phyloP scores from a whole-genome alignment of 768 basidiomycete genomes.

The Boletus reticuloceps region DNA sequence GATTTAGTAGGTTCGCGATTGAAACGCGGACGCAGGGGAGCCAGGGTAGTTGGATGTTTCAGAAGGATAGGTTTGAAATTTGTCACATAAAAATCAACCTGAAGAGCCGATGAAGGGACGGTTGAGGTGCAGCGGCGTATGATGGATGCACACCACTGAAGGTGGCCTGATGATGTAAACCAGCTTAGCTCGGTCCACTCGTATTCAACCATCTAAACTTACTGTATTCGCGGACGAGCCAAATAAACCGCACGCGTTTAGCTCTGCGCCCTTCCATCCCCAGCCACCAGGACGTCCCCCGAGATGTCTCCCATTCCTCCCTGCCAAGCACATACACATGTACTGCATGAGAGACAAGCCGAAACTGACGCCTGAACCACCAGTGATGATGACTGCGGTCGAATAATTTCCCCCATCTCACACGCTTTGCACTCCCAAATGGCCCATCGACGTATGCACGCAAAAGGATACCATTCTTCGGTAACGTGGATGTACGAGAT shows the following conservation, averaged over 20 bases:
- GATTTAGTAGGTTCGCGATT: not conserved
- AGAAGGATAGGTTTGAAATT: constrained; percentile 41
- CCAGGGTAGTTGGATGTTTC: constrained; percentile 3
- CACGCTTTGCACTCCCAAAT: constrained; percentile 61
- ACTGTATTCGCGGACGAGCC: constrained; percentile 78
- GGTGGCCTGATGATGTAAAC: constrained; percentile 47
- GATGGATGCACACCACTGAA: constrained; percentile 72
- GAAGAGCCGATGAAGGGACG: constrained; percentile 46
- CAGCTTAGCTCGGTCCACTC: not conserved
- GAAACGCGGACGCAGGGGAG: constrained; percentile 16
- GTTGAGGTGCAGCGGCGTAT: constrained; percentile 61
- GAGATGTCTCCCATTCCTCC: constrained; percentile 47
- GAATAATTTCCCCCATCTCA: constrained; percentile 58
- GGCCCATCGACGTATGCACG: constrained; percentile 65
- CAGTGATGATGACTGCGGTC: constrained; percentile 60
- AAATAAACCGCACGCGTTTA: constrained; percentile 67
- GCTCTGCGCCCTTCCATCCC: constrained; percentile 40
- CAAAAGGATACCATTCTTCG: constrained; percentile 48
- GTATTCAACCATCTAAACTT: constrained; percentile 26
- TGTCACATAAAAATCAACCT: constrained; percentile 75
- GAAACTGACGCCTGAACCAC: constrained; percentile 77
- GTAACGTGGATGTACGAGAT: constrained; percentile 18
- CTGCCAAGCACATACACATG: constrained; percentile 54
- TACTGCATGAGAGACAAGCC: constrained; percentile 65
- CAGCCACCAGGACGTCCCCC: constrained; percentile 47